Base-by-base conservation (phyloP, 2,329 filamentous ascomycete species). In the Paecilomyces niveus region DNA sequence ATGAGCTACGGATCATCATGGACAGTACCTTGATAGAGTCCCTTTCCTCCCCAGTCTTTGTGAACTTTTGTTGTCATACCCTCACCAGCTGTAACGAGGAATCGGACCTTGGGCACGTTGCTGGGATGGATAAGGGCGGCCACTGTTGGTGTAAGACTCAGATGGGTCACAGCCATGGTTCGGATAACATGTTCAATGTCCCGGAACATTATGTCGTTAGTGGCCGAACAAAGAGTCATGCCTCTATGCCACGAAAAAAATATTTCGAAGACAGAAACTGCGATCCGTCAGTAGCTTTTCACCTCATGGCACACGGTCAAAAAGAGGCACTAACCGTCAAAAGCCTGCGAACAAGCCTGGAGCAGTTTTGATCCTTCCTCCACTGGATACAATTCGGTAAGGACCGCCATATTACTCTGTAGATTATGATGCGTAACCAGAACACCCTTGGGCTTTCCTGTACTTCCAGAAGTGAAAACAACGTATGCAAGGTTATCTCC, bases 111-210 rank as follows among this genome's bases (percentile, higher is more conserved):
- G 0, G 90, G 90, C 0, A 93, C 85, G 53, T 87, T 87, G 0
- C 73, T 62, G 0, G 90, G 88, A 33, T 86, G 74, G 4, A 95
- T 76, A n/a, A 94, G 76, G 1, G 88, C 85, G 22, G 91, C 91
- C 0, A 96, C 89, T 0, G 90, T 95, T 0, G 92, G 89, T 0
- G 92, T 96, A 71, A 96, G 80, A 66, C 89, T 93, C 21, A 96
- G 80, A 71, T 96, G 92, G 0, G 91, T 95, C 45, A 92, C 80
- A 0, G 75, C 66, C 18, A 95, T 73, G 0, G 72, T 68, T 2
- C 85, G 80, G 57, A 95, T 89, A 0, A 85, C 79, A 21, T 76
- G 71, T 69, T 92, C 89, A 8, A 95, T 76, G 64, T 95, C 86
- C 45, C 80, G 80, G 65, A 93, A 90, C 0, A 95, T 74, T 1